Percentiles rank a stretch among this genome's conserved stretches.
These are phyloP conservation scores for Boletus rubropictus DNA, from an alignment of 768 basidiomycete genomes.

Conservation along the genomic window DNA sequence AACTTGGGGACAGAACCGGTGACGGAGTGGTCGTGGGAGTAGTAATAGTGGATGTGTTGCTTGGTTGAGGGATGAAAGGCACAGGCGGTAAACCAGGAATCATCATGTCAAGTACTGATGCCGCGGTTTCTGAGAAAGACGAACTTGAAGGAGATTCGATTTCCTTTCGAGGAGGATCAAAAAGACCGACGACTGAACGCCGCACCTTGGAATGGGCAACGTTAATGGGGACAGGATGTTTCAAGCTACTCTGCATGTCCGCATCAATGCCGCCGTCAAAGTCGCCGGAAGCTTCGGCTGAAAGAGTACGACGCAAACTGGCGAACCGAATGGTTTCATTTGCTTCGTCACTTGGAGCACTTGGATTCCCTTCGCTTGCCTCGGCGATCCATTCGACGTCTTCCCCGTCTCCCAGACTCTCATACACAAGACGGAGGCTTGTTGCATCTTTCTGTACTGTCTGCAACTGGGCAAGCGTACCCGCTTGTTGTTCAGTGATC, in stretches of 20 bases:
- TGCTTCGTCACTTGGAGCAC: slow-evolving; percentile 23
- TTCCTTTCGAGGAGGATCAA: slow-evolving; percentile 35
- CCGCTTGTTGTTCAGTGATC: slow-evolving; percentile 59
- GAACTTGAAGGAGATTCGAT: slow-evolving; percentile 6
- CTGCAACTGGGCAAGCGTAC: slow-evolving; percentile 56
- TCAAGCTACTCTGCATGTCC: slow-evolving; percentile 27
- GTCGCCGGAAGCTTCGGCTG: slow-evolving; percentile 19
- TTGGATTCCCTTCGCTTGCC: slow-evolving; percentile 33
- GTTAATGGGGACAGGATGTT: slow-evolving; percentile 12
- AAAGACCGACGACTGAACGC: slow-evolving; percentile 60
- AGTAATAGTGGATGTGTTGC: slow-evolving; percentile 16
- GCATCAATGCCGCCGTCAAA: slow-evolving; percentile 17
- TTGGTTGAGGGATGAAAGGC: slow-evolving; percentile 31
- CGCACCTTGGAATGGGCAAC: slow-evolving; percentile 30
- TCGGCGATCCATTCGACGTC: slow-evolving; percentile 39
- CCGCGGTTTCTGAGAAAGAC: slow-evolving; percentile 13
- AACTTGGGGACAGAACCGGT: slow-evolving; percentile 7
- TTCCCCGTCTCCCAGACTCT: slow-evolving; percentile 54
- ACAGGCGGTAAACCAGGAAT: slow-evolving; percentile 31
- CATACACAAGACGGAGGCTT: slow-evolving; percentile 64
- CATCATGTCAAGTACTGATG: slow-evolving; percentile 27
- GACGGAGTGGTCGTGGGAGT: slow-evolving; percentile 18
- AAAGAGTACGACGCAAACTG: slow-evolving; percentile 24
- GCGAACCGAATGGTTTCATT: slow-evolving; percentile 31
- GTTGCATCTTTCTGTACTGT: slow-evolving; percentile 69